These are phyloP conservation scores for Aspergillus fischeri DNA, from an alignment of 2,329 filamentous ascomycete species.

Conservation along the genomic window DNA sequence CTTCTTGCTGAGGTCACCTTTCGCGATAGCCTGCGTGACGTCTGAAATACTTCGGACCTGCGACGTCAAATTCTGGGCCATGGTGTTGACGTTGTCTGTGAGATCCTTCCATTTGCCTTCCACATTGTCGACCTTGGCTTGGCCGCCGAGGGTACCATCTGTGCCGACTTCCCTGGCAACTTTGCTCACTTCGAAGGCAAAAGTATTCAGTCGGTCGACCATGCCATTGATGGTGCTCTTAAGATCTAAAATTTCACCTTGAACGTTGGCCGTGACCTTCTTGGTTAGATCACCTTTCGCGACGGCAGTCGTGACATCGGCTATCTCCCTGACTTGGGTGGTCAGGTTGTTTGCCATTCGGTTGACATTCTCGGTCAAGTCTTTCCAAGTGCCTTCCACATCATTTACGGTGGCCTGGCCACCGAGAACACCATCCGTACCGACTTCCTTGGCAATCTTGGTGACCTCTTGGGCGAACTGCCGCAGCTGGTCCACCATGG, in stretches of 20 bases:
- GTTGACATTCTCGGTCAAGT: constrained; percentile 93
- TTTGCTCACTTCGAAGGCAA: constrained; percentile 63
- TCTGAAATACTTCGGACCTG: constrained; percentile 88
- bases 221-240: constrained; percentile 81
- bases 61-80: constrained; percentile 60
- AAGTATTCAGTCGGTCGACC: constrained; percentile 62
- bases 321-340: constrained; percentile 95
- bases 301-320: constrained; percentile 92
- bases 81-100: constrained; percentile 65
- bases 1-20: constrained; percentile 92
- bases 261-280: constrained; percentile 91
- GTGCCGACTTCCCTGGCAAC: constrained; percentile 63
- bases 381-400: constrained; percentile 95
- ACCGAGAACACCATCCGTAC: constrained; percentile 88
- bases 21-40: constrained; percentile 90
- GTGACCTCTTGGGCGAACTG: constrained; percentile 97
- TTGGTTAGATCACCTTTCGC: constrained; percentile 90
- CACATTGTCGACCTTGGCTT: constrained; percentile 61
- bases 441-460: constrained; percentile 92
- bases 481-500: constrained; percentile 96
- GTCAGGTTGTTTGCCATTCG: constrained; percentile 98
- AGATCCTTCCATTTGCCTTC: constrained; percentile 65
- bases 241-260: constrained; percentile 89
- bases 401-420: constrained; percentile 95
- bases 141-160: constrained; percentile 60